Base-by-base conservation (phyloP, 2,329 filamentous ascomycete species). In the Penicillium verrucosum region DNA sequence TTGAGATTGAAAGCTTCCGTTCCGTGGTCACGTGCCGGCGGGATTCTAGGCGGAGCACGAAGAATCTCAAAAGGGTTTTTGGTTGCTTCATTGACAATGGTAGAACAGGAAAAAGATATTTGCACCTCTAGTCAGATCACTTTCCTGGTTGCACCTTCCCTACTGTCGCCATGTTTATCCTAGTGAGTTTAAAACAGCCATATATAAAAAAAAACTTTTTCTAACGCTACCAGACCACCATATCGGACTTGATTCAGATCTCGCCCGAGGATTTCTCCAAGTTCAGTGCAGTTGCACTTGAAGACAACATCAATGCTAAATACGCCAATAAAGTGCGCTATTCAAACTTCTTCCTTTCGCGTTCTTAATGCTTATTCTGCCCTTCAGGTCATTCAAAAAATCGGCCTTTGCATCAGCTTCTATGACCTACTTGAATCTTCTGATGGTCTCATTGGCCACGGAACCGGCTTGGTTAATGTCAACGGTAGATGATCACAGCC, bases 281-380 rank as follows among this genome's bases (percentile, higher is more conserved):
- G 75, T 75, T 77, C 62, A 95, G 90, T 69, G 83, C 85, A 32
- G 84, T 92, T 61, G 91, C 92, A 1, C 90, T 99, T 61, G 92
- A 97, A 76, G 92, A 99, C 78, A 94, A 94, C 68, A 94, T 99
- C 77, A 97, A 99, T 73, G 83, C 87, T 61, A 99, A 99, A 77
- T 99, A 97, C 75, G 87, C 93, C 58, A 97, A 99, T 78, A 94
- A 93, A 76, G 88, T 90, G 50, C 38, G 63, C 49, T 9, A 14
- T 25, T 51, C 23, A 5, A 36, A 30, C 38, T 18, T 44, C 41
- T 18, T 23, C 12, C 18, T 34, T 34, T 30, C 58, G 16, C 27
- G 34, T 10, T 46, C 10, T 23, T 34, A 16, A 27, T 36, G 29
- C 29, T 58, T 40, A 58, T 44, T 56, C 12, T 57, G 41, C n/a